phyloP scores from a whole-genome alignment of 1,139 yeast genomes.

The Geotrichum restrictum region DNA sequence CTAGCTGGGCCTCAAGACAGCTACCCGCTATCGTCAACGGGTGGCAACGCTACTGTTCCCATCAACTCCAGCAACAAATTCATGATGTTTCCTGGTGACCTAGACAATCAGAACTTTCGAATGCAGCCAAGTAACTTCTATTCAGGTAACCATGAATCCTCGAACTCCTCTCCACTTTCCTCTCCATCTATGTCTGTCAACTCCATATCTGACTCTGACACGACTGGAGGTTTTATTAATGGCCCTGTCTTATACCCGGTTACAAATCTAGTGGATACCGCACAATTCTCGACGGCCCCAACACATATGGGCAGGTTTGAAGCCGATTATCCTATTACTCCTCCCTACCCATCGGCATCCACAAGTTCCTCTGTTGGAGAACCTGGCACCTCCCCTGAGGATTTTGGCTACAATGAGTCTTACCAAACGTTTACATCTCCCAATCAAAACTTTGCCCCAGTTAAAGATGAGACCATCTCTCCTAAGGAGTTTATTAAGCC shows the following conservation, averaged over 20 bases:
- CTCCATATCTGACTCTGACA: conserved; percentile 17
- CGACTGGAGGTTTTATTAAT: conserved; percentile 2
- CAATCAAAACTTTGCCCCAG: conserved; percentile 4
- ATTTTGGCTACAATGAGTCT: neutral
- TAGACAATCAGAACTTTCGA: neutral
- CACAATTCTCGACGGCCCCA: conserved; percentile 4
- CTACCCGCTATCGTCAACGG: neutral
- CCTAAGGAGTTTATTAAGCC: neutral
- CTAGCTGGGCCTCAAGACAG: neutral
- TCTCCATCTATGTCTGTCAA: conserved; percentile 16
- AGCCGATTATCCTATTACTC: conserved; percentile 18
- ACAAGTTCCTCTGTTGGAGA: neutral
- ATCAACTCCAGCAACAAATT: conserved; percentile 6
- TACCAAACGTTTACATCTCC: conserved; percentile 1
- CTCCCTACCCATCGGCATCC: conserved; percentile 20
- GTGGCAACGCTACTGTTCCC: neutral
- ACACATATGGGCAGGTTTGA: neutral
- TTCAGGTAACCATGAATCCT: conserved; percentile 1
- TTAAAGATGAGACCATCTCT: neutral
- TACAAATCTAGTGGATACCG: neutral
- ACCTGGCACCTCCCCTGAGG: conserved; percentile 37
- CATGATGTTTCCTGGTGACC: conserved; percentile 4
- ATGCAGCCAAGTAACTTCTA: conserved; percentile 3
- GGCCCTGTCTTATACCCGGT: neutral
- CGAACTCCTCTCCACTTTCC: conserved; percentile 13